Evolutionary conservation across 345 rosid species (phyloP).

Genomic region (Angophora floribunda): DNA sequence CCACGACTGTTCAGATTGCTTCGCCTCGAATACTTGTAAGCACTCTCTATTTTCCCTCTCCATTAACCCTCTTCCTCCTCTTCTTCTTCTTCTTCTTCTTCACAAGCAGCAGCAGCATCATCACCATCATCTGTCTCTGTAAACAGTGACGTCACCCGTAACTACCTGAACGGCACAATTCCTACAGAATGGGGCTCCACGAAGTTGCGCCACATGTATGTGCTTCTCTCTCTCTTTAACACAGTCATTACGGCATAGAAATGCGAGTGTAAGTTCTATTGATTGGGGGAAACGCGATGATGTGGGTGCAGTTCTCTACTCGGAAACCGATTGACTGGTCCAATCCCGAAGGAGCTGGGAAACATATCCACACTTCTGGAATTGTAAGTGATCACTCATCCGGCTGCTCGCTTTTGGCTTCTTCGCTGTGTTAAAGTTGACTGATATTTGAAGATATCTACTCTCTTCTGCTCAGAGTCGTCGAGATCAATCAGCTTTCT

Average conservation of each 20-base stretch:
- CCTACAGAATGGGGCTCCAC: constrained; percentile 1
- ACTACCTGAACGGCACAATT: background rate
- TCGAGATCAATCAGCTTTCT: background rate
- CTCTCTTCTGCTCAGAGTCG: background rate
- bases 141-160: background rate
- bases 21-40: background rate
- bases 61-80: too few relatives aligned
- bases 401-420: background rate
- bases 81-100: too few relatives aligned
- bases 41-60: background rate
- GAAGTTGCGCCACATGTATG: background rate
- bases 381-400: background rate
- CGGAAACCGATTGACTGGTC: background rate
- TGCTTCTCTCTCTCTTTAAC: background rate
- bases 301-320: background rate
- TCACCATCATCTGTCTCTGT: background rate
- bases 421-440: background rate
- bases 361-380: background rate
- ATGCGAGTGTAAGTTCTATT: background rate
- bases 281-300: background rate
- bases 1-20: background rate
- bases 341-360: background rate
- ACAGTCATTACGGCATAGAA: background rate
- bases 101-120: background rate
- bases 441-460: background rate